Evolutionary conservation across 1,284 basidiomycete genomes (phyloP).

Genomic region (Irpex lacteus): DNA sequence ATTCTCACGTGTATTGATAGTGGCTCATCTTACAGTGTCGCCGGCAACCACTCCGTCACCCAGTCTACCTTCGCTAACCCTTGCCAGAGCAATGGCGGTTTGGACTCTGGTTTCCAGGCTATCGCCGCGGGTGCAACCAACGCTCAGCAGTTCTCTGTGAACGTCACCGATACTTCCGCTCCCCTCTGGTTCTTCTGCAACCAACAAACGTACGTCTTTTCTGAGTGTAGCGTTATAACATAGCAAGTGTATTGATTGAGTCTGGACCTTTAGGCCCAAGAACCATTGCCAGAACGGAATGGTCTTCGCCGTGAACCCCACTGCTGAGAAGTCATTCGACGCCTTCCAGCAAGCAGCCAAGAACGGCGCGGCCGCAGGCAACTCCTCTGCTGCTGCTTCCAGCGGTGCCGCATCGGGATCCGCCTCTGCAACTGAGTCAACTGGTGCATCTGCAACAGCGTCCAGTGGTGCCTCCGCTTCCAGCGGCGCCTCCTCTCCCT

Average conservation of each 20-base stretch:
- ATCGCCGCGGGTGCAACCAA: slow-evolving; percentile 27
- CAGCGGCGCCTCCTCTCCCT: neutral
- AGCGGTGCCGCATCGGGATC: neutral
- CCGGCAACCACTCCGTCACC: slow-evolving; percentile 48
- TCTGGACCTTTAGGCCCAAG: neutral
- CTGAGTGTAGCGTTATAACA: neutral
- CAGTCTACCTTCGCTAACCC: slow-evolving; percentile 59
- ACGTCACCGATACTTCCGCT: slow-evolving; percentile 32
- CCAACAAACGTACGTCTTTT: slow-evolving; percentile 30
- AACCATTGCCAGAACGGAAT: slow-evolving; percentile 38
- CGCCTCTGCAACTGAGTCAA: neutral
- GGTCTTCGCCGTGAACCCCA: slow-evolving; percentile 41
- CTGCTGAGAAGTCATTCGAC: slow-evolving; percentile 26
- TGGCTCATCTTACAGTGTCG: slow-evolving; percentile 17
- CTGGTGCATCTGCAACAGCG: neutral
- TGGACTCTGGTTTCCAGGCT: slow-evolving; percentile 40
- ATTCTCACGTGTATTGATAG: neutral
- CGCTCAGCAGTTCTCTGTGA: slow-evolving; percentile 34
- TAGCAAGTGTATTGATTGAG: neutral
- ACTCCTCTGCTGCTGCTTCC: slow-evolving; percentile 11
- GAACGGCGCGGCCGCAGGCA: slow-evolving; percentile 14
- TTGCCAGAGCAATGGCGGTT: slow-evolving; percentile 36
- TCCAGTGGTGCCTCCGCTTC: neutral
- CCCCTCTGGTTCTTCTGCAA: slow-evolving; percentile 43
- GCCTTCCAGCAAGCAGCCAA: slow-evolving; percentile 38